Evolutionary conservation across 805 yeast species (phyloP).

Genomic region (Deakozyma indianensis): DNA sequence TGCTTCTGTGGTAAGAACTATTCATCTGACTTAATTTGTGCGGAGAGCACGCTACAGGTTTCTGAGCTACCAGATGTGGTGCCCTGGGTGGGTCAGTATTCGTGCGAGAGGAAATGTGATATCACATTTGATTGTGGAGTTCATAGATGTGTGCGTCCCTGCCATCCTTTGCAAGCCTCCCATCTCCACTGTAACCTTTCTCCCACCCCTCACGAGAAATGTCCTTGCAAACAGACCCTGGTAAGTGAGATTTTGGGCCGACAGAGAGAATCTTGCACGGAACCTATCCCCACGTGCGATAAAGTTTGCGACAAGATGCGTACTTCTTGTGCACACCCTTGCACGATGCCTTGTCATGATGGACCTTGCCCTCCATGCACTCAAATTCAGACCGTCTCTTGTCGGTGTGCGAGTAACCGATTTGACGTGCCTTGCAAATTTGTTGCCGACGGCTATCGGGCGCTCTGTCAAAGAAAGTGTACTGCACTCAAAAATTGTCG

Average conservation of each 20-base stretch:
- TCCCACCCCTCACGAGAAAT: constrained; percentile 44
- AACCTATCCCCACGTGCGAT: constrained; percentile 67
- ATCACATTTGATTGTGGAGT: constrained; percentile 47
- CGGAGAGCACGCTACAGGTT: constrained; percentile 7
- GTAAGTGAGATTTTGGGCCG: constrained; percentile 26
- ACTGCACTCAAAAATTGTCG: constrained; percentile 64
- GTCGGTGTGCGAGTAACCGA: constrained; percentile 42
- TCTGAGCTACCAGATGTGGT: constrained; percentile 6
- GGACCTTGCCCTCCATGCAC: constrained; percentile 66
- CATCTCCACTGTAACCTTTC: constrained; percentile 42
- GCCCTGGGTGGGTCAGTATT: constrained; percentile 37
- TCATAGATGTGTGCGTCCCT: constrained; percentile 35
- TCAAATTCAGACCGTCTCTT: constrained; percentile 34
- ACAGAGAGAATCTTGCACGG: constrained; percentile 48
- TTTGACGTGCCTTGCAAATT: constrained; percentile 53
- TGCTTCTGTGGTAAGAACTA: constrained; percentile 69
- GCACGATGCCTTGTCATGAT: constrained; percentile 58
- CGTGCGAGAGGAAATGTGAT: constrained; percentile 32
- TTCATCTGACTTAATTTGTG: constrained; percentile 12
- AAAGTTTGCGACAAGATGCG: constrained; percentile 42
- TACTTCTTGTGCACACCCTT: constrained; percentile 58
- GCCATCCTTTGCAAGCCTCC: constrained; percentile 37
- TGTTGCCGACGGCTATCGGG: constrained; percentile 32
- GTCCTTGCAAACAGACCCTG: constrained; percentile 66
- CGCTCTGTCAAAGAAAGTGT: constrained; percentile 60